Conservation (phyloP, 495 filamentous ascomycete genomes). For the Penicillium samsonianum region DNA sequence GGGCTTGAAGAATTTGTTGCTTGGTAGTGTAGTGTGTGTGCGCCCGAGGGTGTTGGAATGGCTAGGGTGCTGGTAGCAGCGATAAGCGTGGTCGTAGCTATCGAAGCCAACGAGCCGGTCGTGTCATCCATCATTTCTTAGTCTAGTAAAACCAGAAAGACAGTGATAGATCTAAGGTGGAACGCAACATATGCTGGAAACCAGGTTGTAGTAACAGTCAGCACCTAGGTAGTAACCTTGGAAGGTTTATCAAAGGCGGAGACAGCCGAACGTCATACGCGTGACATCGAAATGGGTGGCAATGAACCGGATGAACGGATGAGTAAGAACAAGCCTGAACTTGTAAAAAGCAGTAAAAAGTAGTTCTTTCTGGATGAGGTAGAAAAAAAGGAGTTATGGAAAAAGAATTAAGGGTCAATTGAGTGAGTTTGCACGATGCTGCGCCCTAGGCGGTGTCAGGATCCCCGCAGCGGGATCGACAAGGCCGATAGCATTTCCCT, state of each 20-base stretch:
- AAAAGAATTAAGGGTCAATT: neutral
- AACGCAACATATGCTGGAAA: slow-evolving; percentile 2
- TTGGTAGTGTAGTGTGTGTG: slow-evolving; percentile 25
- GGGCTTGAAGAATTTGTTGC: slow-evolving; percentile 14
- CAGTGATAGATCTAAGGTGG: neutral
- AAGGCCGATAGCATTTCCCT: slow-evolving; percentile 7
- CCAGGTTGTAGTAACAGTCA: neutral
- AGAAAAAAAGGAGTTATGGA: neutral
- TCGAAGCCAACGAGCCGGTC: slow-evolving; percentile 19
- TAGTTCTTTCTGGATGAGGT: neutral
- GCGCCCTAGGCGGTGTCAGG: slow-evolving; percentile 27
- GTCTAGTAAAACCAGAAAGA: neutral
- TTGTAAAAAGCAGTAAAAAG: neutral
- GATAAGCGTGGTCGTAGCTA: slow-evolving; percentile 26
- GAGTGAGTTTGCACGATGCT: neutral
- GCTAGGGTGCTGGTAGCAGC: slow-evolving; percentile 15
- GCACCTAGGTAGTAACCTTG: slow-evolving; percentile 1
- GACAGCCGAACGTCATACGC: slow-evolving; percentile 8
- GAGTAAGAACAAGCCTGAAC: neutral
- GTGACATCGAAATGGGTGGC: slow-evolving; percentile 2
- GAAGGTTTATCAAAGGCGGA: slow-evolving; percentile 11
- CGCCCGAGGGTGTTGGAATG: slow-evolving; percentile 11
- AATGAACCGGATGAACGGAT: neutral
- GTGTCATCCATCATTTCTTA: slow-evolving; percentile 12
- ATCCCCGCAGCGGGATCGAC: slow-evolving; percentile 28